Base-by-base conservation (phyloP, 176 grass and related monocot species). In the Triticum timopheevii region DNA sequence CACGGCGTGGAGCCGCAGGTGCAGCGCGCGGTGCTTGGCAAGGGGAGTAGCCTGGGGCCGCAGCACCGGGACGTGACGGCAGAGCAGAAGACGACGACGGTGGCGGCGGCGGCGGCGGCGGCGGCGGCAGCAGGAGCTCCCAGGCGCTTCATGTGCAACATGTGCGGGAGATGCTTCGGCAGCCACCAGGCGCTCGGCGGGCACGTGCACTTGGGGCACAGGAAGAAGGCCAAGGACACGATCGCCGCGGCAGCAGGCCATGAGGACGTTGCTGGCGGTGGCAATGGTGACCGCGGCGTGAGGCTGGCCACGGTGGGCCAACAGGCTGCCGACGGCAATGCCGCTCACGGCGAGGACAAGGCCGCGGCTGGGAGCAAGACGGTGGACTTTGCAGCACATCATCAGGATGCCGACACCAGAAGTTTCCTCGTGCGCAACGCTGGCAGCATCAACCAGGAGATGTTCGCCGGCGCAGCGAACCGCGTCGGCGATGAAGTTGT, bases 141-240 rank as follows among this genome's bases (percentile, higher is more conserved):
- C 23, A 44, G 49, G 82, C 68, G 52, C 35, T 84, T 73, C 82
- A 0, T 13, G 23, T 84, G 82, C 82, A 84, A 6, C 69, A 22
- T 45, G 20, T 84, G 69, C 82, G 69, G 82, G 16, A 74, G 56
- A 1, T 13, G 52, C 82, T 74, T 84, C 69, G 39, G 70, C 70
- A 76, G 69, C 59, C 5, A 76, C 82, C 82, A 76, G 70, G 70
- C 70, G 16, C 70, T 84, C 36, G 70, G 82, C 36, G 82, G 82
- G 13, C 89, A 90, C 9, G 73, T 79, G 44, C 74, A 77, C 73
- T 73, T 64, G 20, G 80, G 89, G 35, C 84, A 90, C 84, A 49
- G 13, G 9, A 83, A 79, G 89, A 86, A 86, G 36, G 44, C 52
- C 4, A 86, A 38, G 89, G 78, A 78, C 39, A 40, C 83, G 49